Conservation (phyloP, 495 filamentous ascomycete species). For the Neurospora sp. region DNA sequence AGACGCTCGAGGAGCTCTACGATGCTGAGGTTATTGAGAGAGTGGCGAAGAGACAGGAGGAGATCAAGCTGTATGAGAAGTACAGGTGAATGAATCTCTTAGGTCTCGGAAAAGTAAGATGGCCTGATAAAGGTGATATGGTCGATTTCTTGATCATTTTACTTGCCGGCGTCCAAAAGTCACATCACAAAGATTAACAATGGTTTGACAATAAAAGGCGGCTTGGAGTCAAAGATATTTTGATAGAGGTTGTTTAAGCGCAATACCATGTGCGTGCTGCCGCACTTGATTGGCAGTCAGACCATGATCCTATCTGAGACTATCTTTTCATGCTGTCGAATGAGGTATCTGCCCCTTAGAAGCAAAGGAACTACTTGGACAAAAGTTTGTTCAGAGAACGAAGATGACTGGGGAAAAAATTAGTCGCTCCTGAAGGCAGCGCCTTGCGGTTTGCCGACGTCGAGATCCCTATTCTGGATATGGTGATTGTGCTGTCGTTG, state of each 20-base stretch:
- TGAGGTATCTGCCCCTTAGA: background rate
- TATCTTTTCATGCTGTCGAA: background rate
- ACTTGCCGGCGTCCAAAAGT: background rate
- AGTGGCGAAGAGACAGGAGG: slow-evolving; percentile 52
- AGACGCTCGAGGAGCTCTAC: slow-evolving; percentile 63
- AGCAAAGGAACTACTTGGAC: background rate
- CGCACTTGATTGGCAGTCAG: background rate
- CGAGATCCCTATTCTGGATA: background rate
- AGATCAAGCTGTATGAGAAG: slow-evolving; percentile 37
- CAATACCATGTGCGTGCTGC: background rate
- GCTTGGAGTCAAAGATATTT: background rate
- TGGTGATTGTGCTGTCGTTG: background rate
- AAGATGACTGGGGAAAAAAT: background rate
- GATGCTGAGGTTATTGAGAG: slow-evolving; percentile 48
- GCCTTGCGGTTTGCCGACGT: background rate
- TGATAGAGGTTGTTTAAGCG: background rate
- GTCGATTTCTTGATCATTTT: background rate
- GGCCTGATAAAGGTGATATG: background rate
- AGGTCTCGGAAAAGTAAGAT: background rate
- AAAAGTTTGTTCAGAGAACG: background rate
- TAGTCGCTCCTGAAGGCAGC: background rate
- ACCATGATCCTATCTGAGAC: background rate
- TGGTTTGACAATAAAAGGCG: background rate
- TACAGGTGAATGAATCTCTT: slow-evolving; percentile 8
- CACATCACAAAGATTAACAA: background rate